These are phyloP conservation scores for Aegilops bicornis DNA, from an alignment of 176 grass and related monocot species.

Conservation along the genomic window DNA sequence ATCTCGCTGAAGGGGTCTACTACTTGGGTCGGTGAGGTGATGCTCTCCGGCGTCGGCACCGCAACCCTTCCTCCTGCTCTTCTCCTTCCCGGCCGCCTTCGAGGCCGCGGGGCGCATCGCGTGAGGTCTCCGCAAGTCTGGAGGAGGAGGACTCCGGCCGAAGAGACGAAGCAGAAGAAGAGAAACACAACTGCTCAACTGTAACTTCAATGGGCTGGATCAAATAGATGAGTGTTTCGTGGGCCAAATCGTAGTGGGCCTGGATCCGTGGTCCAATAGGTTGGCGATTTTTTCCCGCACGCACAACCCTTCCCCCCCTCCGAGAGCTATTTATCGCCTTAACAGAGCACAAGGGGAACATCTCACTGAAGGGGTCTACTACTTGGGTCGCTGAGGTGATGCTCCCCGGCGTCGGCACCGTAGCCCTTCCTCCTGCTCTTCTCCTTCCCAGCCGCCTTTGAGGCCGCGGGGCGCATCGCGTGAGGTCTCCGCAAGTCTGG, in stretches of 20 bases:
- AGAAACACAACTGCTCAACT: not conserved
- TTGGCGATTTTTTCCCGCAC: no score
- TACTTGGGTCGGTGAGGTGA: conserved; percentile 5
- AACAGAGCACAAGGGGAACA: no score
- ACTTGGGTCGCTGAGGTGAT: conserved; percentile 12
- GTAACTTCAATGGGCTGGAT: not conserved
- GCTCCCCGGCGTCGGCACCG: not conserved
- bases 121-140: not conserved
- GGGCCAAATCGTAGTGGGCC: not conserved
- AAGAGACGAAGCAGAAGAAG: not conserved
- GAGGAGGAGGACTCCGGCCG: conserved; percentile 7
- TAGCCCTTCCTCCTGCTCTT: conserved; percentile 38
- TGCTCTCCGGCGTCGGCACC: not conserved
- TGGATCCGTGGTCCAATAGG: not conserved
- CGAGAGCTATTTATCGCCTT: no score
- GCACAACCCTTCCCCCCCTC: no score
- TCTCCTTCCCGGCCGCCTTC: conserved; percentile 38
- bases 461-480: conserved; percentile 40
- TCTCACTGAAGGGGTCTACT: no score
- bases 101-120: conserved; percentile 40
- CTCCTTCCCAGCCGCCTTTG: conserved; percentile 38
- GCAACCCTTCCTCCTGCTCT: conserved; percentile 36
- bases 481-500: not conserved
- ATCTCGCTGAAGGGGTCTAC: no score
- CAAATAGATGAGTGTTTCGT: not conserved